Percentiles rank a stretch among this genome's conserved stretches.
phyloP scores from a whole-genome alignment of 2,329 filamentous ascomycete species.

The Pseudogymnoascus sp. region DNA sequence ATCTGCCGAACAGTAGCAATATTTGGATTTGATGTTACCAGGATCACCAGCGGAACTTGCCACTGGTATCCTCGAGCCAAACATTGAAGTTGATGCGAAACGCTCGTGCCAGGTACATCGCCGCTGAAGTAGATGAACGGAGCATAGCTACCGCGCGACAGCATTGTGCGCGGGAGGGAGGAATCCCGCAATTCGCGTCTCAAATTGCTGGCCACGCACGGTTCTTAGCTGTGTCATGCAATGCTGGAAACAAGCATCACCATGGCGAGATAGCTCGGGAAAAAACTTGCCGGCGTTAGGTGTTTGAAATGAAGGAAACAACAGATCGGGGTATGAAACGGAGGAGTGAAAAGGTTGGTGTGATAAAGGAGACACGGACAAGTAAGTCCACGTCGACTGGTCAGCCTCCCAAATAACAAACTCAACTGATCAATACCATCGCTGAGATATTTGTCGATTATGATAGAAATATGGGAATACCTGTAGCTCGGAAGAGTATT shows the following conservation, averaged over 20 bases:
- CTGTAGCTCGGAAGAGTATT: background rate
- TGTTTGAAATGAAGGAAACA: background rate
- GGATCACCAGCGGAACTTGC: background rate
- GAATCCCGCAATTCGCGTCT: background rate
- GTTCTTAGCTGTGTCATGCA: background rate
- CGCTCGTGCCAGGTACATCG: background rate
- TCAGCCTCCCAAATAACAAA: background rate
- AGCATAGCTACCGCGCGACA: background rate
- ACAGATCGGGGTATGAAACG: background rate
- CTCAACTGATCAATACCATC: background rate
- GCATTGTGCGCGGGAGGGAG: background rate
- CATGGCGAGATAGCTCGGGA: background rate
- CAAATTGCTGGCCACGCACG: background rate
- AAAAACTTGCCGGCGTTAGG: background rate
- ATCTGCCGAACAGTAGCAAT: background rate
- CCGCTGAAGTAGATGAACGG: background rate
- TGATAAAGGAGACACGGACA: background rate
- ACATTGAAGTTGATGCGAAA: background rate
- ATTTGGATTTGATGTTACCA: background rate
- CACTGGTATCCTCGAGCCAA: background rate
- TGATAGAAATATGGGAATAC: background rate
- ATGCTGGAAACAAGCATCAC: background rate
- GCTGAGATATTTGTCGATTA: background rate
- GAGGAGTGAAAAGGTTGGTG: background rate
- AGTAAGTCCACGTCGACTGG: too few relatives aligned